These are phyloP conservation scores for Alternaria rosae DNA, from an alignment of 2,329 filamentous ascomycete species.

Conservation along the genomic window DNA sequence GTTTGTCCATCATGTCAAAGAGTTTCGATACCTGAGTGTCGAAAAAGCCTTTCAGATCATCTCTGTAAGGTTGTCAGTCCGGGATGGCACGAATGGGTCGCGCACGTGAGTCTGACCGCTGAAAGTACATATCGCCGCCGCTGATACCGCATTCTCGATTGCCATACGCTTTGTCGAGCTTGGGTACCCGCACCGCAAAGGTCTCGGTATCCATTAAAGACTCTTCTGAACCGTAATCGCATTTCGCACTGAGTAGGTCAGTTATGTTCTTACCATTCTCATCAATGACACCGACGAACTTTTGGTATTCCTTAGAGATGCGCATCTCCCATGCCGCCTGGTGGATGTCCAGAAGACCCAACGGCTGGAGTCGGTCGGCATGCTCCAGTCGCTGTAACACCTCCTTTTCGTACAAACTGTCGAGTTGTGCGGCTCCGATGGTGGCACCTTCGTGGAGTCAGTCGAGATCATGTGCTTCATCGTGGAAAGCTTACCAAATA, in stretches of 20 bases:
- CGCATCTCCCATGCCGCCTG: constrained; percentile 48
- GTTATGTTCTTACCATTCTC: not conserved
- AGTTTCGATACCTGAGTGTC: constrained; percentile 31
- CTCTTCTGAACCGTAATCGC: constrained; percentile 40
- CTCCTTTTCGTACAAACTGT: constrained; percentile 39
- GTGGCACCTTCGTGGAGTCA: constrained; percentile 44
- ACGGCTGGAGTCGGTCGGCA: constrained; percentile 23
- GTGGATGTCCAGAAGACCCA: constrained; percentile 33
- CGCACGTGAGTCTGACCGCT: not conserved
- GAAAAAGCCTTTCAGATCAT: constrained; percentile 30
- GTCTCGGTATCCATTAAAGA: constrained; percentile 33
- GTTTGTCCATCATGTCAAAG: constrained; percentile 43
- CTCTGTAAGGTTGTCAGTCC: constrained; percentile 23
- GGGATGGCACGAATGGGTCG: not conserved
- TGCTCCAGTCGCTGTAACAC: constrained; percentile 30
- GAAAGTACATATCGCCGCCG: constrained; percentile 29
- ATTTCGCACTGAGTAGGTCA: constrained; percentile 36
- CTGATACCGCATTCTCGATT: constrained; percentile 24
- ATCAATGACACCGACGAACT: constrained; percentile 2
- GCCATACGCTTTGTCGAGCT: constrained; percentile 25
- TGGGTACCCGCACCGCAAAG: constrained; percentile 42
- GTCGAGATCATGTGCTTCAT: not conserved
- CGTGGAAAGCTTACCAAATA: constrained; percentile 33
- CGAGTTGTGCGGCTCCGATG: constrained; percentile 49
- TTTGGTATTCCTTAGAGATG: constrained; percentile 47